A percentile compares a stretch with the other conserved stretches of the same genome.
These are phyloP conservation scores for Jackrogersella minutella DNA, from an alignment of 495 filamentous ascomycete genomes.

Conservation along the genomic window DNA sequence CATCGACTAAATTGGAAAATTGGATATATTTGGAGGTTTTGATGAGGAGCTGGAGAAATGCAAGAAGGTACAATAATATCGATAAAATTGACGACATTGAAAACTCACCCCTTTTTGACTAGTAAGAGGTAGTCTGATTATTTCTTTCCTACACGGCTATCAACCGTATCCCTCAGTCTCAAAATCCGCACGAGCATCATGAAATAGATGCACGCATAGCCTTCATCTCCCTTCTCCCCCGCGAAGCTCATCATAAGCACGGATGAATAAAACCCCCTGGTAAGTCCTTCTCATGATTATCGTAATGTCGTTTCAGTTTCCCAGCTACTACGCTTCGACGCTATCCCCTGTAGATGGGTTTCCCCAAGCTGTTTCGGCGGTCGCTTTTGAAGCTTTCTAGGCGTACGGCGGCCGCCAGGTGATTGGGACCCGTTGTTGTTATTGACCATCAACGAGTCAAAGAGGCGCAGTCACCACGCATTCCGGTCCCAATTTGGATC, in stretches of 20 bases:
- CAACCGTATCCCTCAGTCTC: neutral
- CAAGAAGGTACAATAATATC: constrained; percentile 1
- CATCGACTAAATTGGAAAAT: neutral
- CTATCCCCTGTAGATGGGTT: constrained; percentile 43
- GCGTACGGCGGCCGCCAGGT: constrained; percentile 42
- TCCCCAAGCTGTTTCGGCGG: constrained; percentile 47
- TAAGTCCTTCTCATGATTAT: constrained; percentile 16
- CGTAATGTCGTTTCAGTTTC: constrained; percentile 34
- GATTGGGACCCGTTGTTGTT: constrained; percentile 30
- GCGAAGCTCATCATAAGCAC: neutral
- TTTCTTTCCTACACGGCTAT: neutral
- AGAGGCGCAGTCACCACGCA: constrained; percentile 67
- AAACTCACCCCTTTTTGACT: neutral
- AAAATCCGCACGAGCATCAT: neutral
- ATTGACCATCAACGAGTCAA: constrained; percentile 41
- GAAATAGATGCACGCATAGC: neutral
- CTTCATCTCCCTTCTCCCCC: neutral
- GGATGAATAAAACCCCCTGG: neutral
- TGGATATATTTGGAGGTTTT: neutral
- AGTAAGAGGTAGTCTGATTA: neutral
- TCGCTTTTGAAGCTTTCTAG: constrained; percentile 59
- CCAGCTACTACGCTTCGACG: constrained; percentile 34
- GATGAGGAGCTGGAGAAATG: neutral
- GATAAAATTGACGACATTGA: constrained; percentile 7
- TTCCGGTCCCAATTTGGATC: constrained; percentile 83